Conservation (phyloP, 768 basidiomycete species). For the Boletus vinaceobasis region DNA sequence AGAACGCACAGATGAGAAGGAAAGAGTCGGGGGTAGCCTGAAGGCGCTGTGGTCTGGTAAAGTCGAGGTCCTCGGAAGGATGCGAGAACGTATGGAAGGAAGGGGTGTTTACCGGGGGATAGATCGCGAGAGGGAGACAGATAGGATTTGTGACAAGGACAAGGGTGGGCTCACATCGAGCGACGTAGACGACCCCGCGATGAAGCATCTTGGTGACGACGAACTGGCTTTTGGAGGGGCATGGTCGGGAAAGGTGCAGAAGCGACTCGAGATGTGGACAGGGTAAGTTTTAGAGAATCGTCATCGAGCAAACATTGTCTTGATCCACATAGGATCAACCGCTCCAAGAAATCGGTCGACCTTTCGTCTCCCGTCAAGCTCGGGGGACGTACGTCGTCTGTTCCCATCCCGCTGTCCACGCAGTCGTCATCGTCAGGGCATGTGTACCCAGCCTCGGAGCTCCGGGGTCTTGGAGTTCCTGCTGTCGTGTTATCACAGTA, state of each 20-base stretch:
- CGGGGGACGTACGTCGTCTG: conserved; percentile 24
- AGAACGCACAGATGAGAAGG: conserved; percentile 34
- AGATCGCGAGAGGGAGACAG: conserved; percentile 29
- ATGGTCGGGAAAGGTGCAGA: conserved; percentile 43
- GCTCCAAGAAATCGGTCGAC: conserved; percentile 31
- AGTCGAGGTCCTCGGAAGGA: conserved; percentile 24
- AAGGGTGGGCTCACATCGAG: conserved; percentile 26
- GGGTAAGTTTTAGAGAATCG: conserved; percentile 33
- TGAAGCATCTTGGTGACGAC: conserved; percentile 28
- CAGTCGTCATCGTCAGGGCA: conserved; percentile 36
- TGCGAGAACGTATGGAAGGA: conserved; percentile 30
- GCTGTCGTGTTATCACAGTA: conserved; percentile 41
- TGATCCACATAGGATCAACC: conserved; percentile 31
- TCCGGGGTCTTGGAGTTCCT: conserved; percentile 32
- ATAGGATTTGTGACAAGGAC: conserved; percentile 27
- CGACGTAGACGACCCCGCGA: conserved; percentile 27
- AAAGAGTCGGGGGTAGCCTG: conserved; percentile 32
- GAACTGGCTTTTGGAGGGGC: conserved; percentile 33
- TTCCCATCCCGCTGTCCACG: conserved; percentile 30
- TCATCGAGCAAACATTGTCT: neutral
- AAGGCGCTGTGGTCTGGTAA: conserved; percentile 34
- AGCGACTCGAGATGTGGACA: conserved; percentile 49
- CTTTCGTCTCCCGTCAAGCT: conserved; percentile 22
- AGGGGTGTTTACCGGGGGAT: conserved; percentile 7
- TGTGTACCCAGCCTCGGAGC: conserved; percentile 24